Percentiles rank a stretch among this genome's conserved stretches.
Evolutionary conservation across 1,284 basidiomycete species (phyloP).

Genomic region (Trichosporon sp.): DNA sequence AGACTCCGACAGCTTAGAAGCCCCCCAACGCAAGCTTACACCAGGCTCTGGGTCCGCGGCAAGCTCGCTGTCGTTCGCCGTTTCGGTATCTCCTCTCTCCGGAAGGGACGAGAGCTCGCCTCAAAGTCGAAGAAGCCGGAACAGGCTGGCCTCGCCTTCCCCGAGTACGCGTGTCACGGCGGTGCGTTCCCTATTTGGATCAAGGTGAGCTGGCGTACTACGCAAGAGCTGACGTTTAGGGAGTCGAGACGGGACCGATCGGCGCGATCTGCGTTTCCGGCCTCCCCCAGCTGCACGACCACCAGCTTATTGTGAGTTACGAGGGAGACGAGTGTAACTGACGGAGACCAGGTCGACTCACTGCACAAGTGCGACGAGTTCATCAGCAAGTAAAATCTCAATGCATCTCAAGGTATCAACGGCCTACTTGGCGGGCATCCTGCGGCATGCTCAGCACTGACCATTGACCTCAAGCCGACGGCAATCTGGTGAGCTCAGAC

Average conservation of each 20-base stretch:
- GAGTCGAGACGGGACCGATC: conserved; percentile 43
- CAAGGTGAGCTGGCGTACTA: conserved; percentile 30
- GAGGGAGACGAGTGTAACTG: background rate
- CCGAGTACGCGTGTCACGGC: conserved; percentile 52
- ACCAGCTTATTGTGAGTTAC: conserved; percentile 41
- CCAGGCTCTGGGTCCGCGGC: conserved; percentile 46
- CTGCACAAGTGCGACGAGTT: conserved; percentile 31
- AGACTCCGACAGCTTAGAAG: no score
- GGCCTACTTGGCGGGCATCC: background rate
- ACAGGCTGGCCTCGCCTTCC: conserved; percentile 41
- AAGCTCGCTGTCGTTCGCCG: conserved; percentile 53
- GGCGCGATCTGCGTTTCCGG: conserved; percentile 57
- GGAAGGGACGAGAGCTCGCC: conserved; percentile 48
- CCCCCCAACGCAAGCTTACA: background rate
- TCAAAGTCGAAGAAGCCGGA: conserved; percentile 40
- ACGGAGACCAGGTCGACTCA: conserved; percentile 31
- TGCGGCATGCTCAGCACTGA: background rate
- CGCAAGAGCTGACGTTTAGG: conserved; percentile 24
- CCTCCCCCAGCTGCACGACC: conserved; percentile 54
- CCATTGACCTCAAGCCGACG: background rate
- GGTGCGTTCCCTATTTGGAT: conserved; percentile 38
- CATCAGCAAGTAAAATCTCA: conserved; percentile 20
- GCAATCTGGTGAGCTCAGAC: no score
- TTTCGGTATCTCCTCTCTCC: conserved; percentile 47
- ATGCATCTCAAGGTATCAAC: background rate